Conservation (phyloP, 75 land plant genomes). For the Picea sitchensis region DNA sequence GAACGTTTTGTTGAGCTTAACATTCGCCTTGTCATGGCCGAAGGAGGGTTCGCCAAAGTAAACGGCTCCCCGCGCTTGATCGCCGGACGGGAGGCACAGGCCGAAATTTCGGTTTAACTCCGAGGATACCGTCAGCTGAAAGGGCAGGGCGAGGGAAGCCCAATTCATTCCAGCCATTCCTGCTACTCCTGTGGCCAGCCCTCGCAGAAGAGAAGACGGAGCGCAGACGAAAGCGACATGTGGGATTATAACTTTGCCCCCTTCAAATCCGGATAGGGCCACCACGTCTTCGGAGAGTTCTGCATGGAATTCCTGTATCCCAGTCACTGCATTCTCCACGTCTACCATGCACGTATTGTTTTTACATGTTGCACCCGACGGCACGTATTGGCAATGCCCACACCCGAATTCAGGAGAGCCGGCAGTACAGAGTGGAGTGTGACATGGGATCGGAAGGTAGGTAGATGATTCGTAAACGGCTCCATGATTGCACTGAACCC, state of each 20-base stretch:
- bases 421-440: constrained; percentile 17
- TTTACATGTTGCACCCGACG: neutral
- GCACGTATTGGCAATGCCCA: neutral
- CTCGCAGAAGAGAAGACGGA: neutral
- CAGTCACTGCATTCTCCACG: no score
- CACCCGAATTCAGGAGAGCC: neutral
- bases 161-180: neutral
- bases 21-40: neutral
- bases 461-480: constrained; percentile 10
- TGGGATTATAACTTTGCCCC: neutral
- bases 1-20: neutral
- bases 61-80: neutral
- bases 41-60: neutral
- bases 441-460: constrained; percentile 13
- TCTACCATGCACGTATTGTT: neutral
- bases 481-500: constrained; percentile 14
- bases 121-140: neutral
- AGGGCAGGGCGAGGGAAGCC: neutral
- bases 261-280: neutral
- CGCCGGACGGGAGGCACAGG: neutral
- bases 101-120: constrained; percentile 1
- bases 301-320: no score
- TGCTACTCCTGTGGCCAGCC: neutral
- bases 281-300: no score
- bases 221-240: neutral